Base-by-base conservation (phyloP, 768 basidiomycete genomes). In the Xerocomellus intermedius region DNA sequence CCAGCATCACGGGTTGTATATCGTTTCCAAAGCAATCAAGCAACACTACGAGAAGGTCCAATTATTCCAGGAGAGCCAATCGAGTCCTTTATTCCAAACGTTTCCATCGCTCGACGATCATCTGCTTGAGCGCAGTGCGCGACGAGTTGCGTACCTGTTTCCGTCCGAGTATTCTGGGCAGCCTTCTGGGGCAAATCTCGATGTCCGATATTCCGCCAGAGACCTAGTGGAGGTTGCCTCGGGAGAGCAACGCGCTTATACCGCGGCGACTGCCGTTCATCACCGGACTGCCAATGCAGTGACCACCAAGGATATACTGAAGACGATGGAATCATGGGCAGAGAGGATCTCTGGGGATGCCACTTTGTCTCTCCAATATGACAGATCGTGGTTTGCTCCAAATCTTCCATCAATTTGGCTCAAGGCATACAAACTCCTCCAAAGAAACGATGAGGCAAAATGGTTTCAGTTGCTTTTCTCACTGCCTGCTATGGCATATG, bases 1-100 rank as follows among this genome's bases (percentile, higher is more conserved):
- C 3, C 78, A 77, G 43, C 69, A 75, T 50, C 59, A 65, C 48
- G 66, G 51, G 4, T 60, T 77, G 47, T 58, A 64, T 32, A 8
- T 54, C 16, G 53, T 58, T 17, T 59, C 65, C 4, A 57, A 62
- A 16, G 61, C 51, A 10, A 75, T 78, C 49, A 55, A 75, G 28
- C 53, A 66, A 1, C 66, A 70, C 45, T 59, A 47, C 28, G 51
- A 62, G 49, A 51, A 42, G 4, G 52, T 68, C 9, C 55, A 52
- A 12, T 16, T 51, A 3, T 61, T 65, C 36, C 51, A 55, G 8
- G 54, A 55, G 19, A 44, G 19, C 1, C 54, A 42, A 5, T 7
- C 48, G 2, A 10, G 2, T 3, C 0, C 7, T 2, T 2, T 42
- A 8, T 59, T 60, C 46, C 3, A 16, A 16, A 10, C 22, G 2